A percentile compares a stretch with the other conserved stretches of the same genome.
These are phyloP conservation scores for Inosperma sp. DNA, from an alignment of 768 basidiomycete genomes.

Conservation along the genomic window DNA sequence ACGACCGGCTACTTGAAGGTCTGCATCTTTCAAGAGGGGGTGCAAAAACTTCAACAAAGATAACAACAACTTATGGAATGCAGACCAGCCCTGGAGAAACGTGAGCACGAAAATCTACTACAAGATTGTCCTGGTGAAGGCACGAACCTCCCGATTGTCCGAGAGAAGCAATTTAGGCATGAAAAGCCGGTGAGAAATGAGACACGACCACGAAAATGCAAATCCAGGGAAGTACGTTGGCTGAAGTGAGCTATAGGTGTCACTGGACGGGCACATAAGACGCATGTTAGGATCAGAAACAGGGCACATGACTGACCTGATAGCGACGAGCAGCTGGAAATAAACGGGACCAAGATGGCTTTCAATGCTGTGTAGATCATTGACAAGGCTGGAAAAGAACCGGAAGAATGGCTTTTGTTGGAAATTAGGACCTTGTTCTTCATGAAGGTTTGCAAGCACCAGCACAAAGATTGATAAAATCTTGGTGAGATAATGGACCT, in stretches of 20 bases:
- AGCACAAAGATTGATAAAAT: slow-evolving; percentile 96
- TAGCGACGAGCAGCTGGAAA: slow-evolving; percentile 79
- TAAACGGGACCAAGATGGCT: slow-evolving; percentile 82
- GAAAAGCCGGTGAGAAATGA: slow-evolving; percentile 93
- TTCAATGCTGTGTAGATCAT: slow-evolving; percentile 86
- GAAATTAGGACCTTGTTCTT: slow-evolving; percentile 88
- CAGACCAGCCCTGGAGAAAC: slow-evolving; percentile 72
- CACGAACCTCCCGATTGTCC: slow-evolving; percentile 76
- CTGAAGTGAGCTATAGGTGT: slow-evolving; percentile 93
- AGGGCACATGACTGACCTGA: slow-evolving; percentile 59
- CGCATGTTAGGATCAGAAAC: background rate
- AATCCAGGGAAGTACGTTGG: slow-evolving; percentile 97
- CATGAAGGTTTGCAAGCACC: slow-evolving; percentile 90
- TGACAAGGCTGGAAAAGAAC: slow-evolving; percentile 95
- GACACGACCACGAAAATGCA: slow-evolving; percentile 96
- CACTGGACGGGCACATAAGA: slow-evolving; percentile 45
- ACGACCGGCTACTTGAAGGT: slow-evolving; percentile 73
- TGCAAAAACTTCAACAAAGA: slow-evolving; percentile 93
- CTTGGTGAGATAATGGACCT: slow-evolving; percentile 94
- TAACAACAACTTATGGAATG: slow-evolving; percentile 91
- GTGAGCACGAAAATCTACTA: slow-evolving; percentile 5
- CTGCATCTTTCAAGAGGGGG: slow-evolving; percentile 82
- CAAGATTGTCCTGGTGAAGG: background rate
- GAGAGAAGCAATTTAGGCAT: slow-evolving; percentile 92
- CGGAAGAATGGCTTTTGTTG: slow-evolving; percentile 98